Conservation (phyloP, 495 filamentous ascomycete genomes). For the Pseudoneurospora amorphoporcata region DNA sequence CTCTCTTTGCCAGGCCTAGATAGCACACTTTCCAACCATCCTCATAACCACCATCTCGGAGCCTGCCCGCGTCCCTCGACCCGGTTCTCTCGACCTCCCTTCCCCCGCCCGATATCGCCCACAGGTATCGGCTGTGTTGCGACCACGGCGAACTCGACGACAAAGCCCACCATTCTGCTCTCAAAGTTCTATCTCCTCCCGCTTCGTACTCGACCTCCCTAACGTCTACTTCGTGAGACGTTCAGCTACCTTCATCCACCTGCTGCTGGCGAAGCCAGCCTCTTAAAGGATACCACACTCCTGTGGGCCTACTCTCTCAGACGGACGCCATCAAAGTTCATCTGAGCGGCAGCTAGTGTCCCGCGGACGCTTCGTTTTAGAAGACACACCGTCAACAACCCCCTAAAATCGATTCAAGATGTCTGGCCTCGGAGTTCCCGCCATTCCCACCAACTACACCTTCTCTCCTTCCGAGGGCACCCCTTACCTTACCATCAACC, state of each 20-base stretch:
- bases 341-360: constrained; percentile 73
- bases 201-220: constrained; percentile 78
- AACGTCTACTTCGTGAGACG: constrained; percentile 57
- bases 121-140: constrained; percentile 79
- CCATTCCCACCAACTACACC: constrained; percentile 66
- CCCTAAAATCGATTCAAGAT: constrained; percentile 46
- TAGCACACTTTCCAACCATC: constrained; percentile 50
- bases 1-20: constrained; percentile 58
- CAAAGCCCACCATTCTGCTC: constrained; percentile 74
- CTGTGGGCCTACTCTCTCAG: constrained; percentile 95
- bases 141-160: constrained; percentile 51
- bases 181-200: constrained; percentile 68
- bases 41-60: constrained; percentile 3
- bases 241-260: constrained; percentile 25
- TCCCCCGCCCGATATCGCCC: constrained; percentile 54
- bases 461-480: constrained; percentile 71
- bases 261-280: constrained; percentile 52
- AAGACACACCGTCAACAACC: constrained; percentile 13
- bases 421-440: constrained; percentile 71
- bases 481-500: constrained; percentile 90
- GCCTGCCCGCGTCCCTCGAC: constrained; percentile 1
- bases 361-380: constrained; percentile 37
- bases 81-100: constrained; percentile 1
- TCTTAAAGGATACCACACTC: constrained; percentile 36
- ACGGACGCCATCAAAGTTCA: constrained; percentile 77